phyloP scores from a whole-genome alignment of 73 alveolate species.

The Paramecium caudatum region DNA sequence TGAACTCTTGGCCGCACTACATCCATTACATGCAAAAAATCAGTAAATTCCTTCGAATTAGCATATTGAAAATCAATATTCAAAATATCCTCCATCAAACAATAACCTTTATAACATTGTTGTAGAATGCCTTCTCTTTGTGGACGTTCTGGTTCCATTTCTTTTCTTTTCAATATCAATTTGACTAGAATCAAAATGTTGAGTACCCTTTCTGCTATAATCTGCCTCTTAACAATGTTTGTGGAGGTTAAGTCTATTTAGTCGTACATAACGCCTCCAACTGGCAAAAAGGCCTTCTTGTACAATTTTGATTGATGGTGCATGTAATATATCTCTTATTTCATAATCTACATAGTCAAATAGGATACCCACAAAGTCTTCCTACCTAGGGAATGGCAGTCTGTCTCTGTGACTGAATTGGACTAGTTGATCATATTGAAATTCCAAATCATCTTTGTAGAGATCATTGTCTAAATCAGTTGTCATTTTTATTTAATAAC shows the following conservation, averaged over 20 bases:
- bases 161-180: conserved; percentile 7
- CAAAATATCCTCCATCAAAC: conserved; percentile 13
- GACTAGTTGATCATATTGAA: conserved; percentile 13
- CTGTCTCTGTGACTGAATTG: conserved; percentile 57
- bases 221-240: conserved; percentile 16
- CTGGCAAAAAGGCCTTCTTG: conserved; percentile 45
- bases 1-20: conserved; percentile 6
- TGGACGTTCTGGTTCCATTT: conserved; percentile 41
- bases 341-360: conserved; percentile 4
- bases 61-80: neutral
- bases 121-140: conserved; percentile 28
- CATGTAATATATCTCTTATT: conserved; percentile 54
- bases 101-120: conserved; percentile 45
- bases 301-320: conserved; percentile 54
- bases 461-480: conserved; percentile 56
- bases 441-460: conserved; percentile 58
- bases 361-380: conserved; percentile 4
- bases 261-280: conserved; percentile 38
- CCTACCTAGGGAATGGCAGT: conserved; percentile 61
- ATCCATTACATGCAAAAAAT: conserved; percentile 60
- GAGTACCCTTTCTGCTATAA: conserved; percentile 29
- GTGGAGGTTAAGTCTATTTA: conserved; percentile 9
- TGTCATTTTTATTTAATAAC: neutral
- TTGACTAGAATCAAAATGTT: neutral
- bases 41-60: conserved; percentile 22